A percentile compares a stretch with the other conserved stretches of the same genome.
These are phyloP conservation scores for Trypanosoma melophagium DNA, from an alignment of 208 protist genomes.

Conservation along the genomic window DNA sequence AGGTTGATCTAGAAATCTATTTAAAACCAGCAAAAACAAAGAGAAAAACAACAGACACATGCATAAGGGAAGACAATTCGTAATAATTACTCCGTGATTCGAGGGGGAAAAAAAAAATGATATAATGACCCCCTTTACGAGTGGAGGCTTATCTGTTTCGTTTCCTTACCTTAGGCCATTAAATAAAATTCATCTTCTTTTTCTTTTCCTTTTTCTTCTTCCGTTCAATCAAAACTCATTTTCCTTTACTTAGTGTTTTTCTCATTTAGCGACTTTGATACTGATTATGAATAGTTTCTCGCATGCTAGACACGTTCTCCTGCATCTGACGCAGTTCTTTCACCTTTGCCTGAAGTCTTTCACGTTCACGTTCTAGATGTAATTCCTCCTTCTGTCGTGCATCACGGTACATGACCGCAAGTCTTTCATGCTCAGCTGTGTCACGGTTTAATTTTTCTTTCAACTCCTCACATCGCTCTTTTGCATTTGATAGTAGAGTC, in stretches of 20 bases:
- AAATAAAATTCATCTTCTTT: not conserved
- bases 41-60: not conserved
- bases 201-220: not conserved
- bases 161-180: too few species aligned
- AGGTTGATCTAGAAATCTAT: too few species aligned
- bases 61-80: not conserved
- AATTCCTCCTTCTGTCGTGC: slow-evolving; percentile 46
- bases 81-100: too few species aligned
- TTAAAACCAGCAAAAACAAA: too few species aligned
- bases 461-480: slow-evolving; percentile 63
- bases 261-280: slow-evolving; percentile 32
- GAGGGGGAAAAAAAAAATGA: not conserved
- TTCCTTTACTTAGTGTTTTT: not conserved
- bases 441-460: slow-evolving; percentile 39
- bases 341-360: slow-evolving; percentile 40
- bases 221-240: not conserved
- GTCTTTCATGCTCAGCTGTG: slow-evolving; percentile 49
- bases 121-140: too few species aligned
- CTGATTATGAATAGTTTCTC: slow-evolving; percentile 60
- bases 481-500: slow-evolving; percentile 36
- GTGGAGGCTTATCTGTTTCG: too few species aligned
- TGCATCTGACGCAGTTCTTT: slow-evolving; percentile 42
- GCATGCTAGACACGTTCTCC: slow-evolving; percentile 44
- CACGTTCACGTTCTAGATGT: slow-evolving; percentile 50
- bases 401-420: slow-evolving; percentile 37